Evolutionary conservation across 2,329 filamentous ascomycete species (phyloP).

Genomic region (Ilyonectria sp.): DNA sequence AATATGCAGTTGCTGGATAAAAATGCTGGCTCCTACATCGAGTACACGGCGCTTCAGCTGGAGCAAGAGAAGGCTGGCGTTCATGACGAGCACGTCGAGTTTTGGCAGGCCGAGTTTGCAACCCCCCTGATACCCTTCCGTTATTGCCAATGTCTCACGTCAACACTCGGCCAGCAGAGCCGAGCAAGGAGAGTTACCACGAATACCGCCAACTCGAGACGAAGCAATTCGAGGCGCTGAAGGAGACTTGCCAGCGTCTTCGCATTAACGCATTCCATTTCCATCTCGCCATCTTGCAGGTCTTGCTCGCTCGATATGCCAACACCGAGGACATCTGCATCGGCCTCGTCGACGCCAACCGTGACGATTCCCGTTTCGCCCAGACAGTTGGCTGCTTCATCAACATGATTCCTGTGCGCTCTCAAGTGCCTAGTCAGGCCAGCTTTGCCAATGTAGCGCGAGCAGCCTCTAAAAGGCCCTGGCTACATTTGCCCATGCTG

Average conservation of each 20-base stretch:
- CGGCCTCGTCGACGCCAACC: constrained; percentile 59
- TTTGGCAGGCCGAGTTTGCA: constrained; percentile 31
- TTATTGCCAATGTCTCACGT: constrained; percentile 21
- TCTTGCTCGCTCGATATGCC: constrained; percentile 46
- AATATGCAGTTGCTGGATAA: constrained; percentile 41
- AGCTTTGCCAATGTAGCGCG: constrained; percentile 43
- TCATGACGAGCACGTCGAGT: constrained; percentile 26
- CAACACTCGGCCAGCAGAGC: constrained; percentile 5
- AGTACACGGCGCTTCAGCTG: constrained; percentile 54
- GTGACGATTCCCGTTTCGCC: constrained; percentile 36
- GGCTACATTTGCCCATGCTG: constrained; percentile 54
- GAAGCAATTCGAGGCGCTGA: constrained; percentile 20
- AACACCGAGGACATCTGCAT: constrained; percentile 59
- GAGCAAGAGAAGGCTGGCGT: constrained; percentile 37
- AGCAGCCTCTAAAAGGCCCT: constrained; percentile 44
- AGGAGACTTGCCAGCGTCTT: constrained; percentile 34
- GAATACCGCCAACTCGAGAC: constrained; percentile 15
- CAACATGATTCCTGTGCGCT: constrained; percentile 61
- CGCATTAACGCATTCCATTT: constrained; percentile 60
- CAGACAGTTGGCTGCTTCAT: constrained; percentile 59
- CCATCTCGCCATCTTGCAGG: constrained; percentile 59
- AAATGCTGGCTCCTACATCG: constrained; percentile 52
- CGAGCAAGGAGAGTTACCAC: constrained; percentile 22
- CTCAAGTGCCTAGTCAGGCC: constrained; percentile 40
- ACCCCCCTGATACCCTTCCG: constrained; percentile 30